Percentiles rank a stretch among this genome's conserved stretches.
Conservation (phyloP, 805 yeast species). For the Kodamaea neixiangensis region DNA sequence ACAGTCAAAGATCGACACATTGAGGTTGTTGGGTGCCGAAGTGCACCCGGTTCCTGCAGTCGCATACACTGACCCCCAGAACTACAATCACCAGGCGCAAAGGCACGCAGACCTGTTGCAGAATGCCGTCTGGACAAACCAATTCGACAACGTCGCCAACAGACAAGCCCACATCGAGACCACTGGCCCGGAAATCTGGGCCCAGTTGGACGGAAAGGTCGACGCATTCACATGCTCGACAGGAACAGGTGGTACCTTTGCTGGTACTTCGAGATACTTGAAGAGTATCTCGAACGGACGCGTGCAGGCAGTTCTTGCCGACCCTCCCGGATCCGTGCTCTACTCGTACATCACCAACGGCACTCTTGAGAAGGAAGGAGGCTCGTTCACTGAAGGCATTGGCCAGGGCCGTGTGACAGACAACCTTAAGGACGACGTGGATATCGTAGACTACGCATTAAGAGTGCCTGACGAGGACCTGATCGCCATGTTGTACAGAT, state of each 20-base stretch:
- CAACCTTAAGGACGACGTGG: slow-evolving; percentile 73
- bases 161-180: slow-evolving; percentile 86
- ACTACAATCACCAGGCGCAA: slow-evolving; percentile 84
- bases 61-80: slow-evolving; percentile 76
- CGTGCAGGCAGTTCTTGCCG: slow-evolving; percentile 73
- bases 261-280: slow-evolving; percentile 80
- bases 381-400: slow-evolving; percentile 92
- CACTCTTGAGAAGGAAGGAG: slow-evolving; percentile 69
- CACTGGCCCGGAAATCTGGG: slow-evolving; percentile 93
- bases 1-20: slow-evolving; percentile 72
- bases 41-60: slow-evolving; percentile 89
- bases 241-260: slow-evolving; percentile 92
- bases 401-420: slow-evolving; percentile 94
- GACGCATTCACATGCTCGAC: slow-evolving; percentile 89
- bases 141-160: slow-evolving; percentile 86
- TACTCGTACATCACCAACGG: slow-evolving; percentile 73
- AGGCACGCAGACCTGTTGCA: slow-evolving; percentile 75
- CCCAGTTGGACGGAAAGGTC: slow-evolving; percentile 73
- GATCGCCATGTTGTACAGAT: slow-evolving; percentile 78
- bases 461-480: slow-evolving; percentile 77
- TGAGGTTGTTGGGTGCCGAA: slow-evolving; percentile 78
- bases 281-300: slow-evolving; percentile 65
- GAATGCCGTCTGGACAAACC: slow-evolving; percentile 92
- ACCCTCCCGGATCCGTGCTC: slow-evolving; percentile 90
- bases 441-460: slow-evolving; percentile 76